phyloP scores from a whole-genome alignment of 306 rosid species.

The Prunus persica region Prunus_persica_NCBIv2 NC_034010.1:23970001-23970500 shows the following conservation, averaged over 20 bases:
- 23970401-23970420: slow-evolving; percentile 10
- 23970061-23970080: slow-evolving; percentile 24
- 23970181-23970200: slow-evolving; percentile 23
- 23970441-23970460: slow-evolving; percentile 2
- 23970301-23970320: slow-evolving; percentile 7
- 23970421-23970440: slow-evolving; percentile 17
- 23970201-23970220: slow-evolving; percentile 14
- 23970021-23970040: neutral
- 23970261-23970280: slow-evolving; percentile 27
- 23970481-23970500: slow-evolving; percentile 1
- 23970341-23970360: slow-evolving; percentile 23
- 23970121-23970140: neutral
- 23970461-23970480: neutral
- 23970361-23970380: slow-evolving; percentile 24
- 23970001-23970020: neutral
- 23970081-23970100: slow-evolving; percentile 13
- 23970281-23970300: slow-evolving; percentile 20
- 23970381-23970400: neutral
- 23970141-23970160: slow-evolving; percentile 7
- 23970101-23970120: neutral
- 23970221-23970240: neutral
- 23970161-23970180: slow-evolving; percentile 13
- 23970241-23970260: slow-evolving; percentile 18
- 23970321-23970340: slow-evolving; percentile 8
- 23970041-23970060: neutral